Evolutionary conservation across 352 stramenopile genomes (phyloP).

Genomic region (Pythium oligandrum): DNA sequence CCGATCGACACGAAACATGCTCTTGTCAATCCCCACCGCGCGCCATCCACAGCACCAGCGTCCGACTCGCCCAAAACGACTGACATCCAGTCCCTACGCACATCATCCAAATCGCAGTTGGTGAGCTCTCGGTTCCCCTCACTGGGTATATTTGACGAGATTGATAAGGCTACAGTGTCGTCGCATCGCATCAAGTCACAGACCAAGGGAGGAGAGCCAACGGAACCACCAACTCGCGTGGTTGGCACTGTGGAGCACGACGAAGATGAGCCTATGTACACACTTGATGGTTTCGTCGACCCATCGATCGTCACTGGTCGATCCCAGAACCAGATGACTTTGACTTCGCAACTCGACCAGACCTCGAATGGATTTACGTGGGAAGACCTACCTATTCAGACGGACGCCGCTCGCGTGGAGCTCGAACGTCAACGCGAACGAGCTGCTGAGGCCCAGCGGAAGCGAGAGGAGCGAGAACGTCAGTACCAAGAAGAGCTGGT

Average conservation of each 20-base stretch:
- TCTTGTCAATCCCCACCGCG: too few relatives aligned
- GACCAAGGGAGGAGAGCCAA: too few relatives aligned
- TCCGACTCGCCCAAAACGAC: too few relatives aligned
- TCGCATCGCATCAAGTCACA: too few relatives aligned
- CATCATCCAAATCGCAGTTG: constrained; percentile 3
- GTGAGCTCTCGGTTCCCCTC: constrained; percentile 7
- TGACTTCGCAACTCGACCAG: too few relatives aligned
- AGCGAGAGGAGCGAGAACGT: constrained; percentile 39
- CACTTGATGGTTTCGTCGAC: constrained; percentile 22
- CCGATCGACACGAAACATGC: too few relatives aligned
- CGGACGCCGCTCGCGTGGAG: constrained; percentile 30
- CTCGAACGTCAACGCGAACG: constrained; percentile 22
- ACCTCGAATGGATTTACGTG: constrained; percentile 12
- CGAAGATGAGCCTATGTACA: constrained; percentile 13
- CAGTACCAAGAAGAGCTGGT: constrained; percentile 54
- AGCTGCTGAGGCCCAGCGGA: constrained; percentile 13
- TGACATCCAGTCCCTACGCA: too few relatives aligned
- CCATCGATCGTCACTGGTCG: not conserved
- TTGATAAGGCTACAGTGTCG: too few relatives aligned
- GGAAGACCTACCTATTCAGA: constrained; percentile 52
- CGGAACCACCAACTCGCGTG: too few relatives aligned
- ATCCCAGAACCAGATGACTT: too few relatives aligned
- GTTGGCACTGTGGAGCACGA: not conserved
- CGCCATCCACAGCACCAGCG: too few relatives aligned
- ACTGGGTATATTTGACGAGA: constrained; percentile 6